Percentiles rank a stretch among this genome's conserved stretches.
Evolutionary conservation across 2,329 filamentous ascomycete species (phyloP).

Genomic region (Colletotrichum echinochloae): DNA sequence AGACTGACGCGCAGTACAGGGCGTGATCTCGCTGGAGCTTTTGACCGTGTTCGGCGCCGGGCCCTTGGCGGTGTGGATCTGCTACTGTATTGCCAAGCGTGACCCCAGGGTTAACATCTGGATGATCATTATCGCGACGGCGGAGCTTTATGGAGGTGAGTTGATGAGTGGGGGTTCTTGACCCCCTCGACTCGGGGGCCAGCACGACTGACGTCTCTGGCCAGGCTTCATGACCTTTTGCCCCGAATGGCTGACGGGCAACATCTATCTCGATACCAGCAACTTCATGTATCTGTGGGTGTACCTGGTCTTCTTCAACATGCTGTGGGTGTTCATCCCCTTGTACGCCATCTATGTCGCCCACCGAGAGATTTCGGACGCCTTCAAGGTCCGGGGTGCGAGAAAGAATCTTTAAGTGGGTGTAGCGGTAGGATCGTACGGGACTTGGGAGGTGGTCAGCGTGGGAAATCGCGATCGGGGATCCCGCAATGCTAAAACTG

Average conservation of each 20-base stretch:
- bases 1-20: slow-evolving; percentile 48
- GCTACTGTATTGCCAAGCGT: slow-evolving; percentile 68
- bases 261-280: slow-evolving; percentile 70
- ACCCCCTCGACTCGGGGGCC: too few relatives aligned
- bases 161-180: background rate
- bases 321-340: slow-evolving; percentile 74
- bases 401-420: slow-evolving; percentile 47
- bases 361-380: slow-evolving; percentile 65
- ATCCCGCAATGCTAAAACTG: background rate
- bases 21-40: slow-evolving; percentile 73
- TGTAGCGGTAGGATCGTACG: slow-evolving; percentile 8
- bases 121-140: slow-evolving; percentile 74
- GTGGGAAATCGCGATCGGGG: background rate
- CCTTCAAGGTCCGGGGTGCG: slow-evolving; percentile 55
- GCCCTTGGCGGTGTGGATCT: slow-evolving; percentile 69
- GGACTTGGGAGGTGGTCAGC: background rate
- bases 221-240: slow-evolving; percentile 78
- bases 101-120: slow-evolving; percentile 68
- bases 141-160: slow-evolving; percentile 73
- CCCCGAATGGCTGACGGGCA: slow-evolving; percentile 75
- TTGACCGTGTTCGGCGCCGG: slow-evolving; percentile 74
- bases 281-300: slow-evolving; percentile 78
- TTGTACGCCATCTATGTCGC: slow-evolving; percentile 69
- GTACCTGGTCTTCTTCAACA: slow-evolving; percentile 77
- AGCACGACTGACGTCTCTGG: background rate